Percentiles rank a stretch among this genome's conserved stretches.
These are phyloP conservation scores for Epichloe aotearoae DNA, from an alignment of 2,329 filamentous ascomycete species.

Conservation along the genomic window DNA sequence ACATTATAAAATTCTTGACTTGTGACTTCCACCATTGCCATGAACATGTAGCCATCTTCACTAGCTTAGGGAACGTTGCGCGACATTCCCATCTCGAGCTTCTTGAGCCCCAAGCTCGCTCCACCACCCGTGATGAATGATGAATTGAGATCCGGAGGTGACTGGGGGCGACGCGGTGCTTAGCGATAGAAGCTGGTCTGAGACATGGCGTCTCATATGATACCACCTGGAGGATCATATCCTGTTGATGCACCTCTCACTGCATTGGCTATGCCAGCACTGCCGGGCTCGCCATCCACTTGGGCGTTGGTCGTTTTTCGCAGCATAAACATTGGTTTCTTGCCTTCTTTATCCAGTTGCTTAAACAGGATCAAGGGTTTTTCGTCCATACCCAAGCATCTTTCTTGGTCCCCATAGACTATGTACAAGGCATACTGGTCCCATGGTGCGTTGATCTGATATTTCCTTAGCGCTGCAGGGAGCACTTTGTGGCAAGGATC, in stretches of 20 bases:
- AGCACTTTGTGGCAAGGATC: slow-evolving; percentile 96
- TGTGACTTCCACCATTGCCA: too few relatives aligned
- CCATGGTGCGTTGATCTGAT: slow-evolving; percentile 97
- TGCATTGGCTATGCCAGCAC: slow-evolving; percentile 36
- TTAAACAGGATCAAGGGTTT: slow-evolving; percentile 94
- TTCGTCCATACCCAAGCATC: slow-evolving; percentile 82
- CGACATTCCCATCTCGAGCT: too few relatives aligned
- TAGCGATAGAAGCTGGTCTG: too few relatives aligned
- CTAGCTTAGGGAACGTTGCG: too few relatives aligned
- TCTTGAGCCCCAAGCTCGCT: not conserved
- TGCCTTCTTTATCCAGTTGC: slow-evolving; percentile 88
- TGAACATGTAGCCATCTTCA: too few relatives aligned
- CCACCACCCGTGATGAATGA: not conserved
- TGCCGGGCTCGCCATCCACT: slow-evolving; percentile 39
- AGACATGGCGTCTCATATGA: slow-evolving; percentile 30
- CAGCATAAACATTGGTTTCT: slow-evolving; percentile 99
- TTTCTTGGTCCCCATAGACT: slow-evolving; percentile 95
- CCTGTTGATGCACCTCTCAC: slow-evolving; percentile 30
- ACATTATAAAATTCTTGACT: too few relatives aligned
- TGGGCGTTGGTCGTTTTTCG: slow-evolving; percentile 49
- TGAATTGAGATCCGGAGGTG: not conserved
- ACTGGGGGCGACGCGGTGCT: not conserved
- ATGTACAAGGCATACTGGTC: slow-evolving; percentile 96
- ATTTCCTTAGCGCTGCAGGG: slow-evolving; percentile 89
- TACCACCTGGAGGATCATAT: slow-evolving; percentile 47